These are phyloP conservation scores for Lachnellula hyalina DNA, from an alignment of 2,329 filamentous ascomycete species.

Conservation along the genomic window DNA sequence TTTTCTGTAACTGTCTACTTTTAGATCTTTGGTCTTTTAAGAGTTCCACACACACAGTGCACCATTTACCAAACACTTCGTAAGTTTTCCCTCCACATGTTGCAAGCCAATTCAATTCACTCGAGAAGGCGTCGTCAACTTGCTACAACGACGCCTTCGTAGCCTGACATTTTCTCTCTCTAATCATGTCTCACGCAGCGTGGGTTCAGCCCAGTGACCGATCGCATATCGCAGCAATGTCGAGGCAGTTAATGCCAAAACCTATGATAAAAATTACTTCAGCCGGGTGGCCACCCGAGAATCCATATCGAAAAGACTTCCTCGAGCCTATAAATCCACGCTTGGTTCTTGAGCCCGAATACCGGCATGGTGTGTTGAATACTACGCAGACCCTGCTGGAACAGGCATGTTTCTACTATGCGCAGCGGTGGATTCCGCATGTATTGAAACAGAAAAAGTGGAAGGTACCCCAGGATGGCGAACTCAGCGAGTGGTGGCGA, in stretches of 20 bases:
- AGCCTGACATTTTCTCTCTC: background rate
- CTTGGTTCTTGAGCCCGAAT: background rate
- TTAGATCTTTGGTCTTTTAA: too few relatives aligned
- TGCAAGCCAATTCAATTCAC: background rate
- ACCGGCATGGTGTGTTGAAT: background rate
- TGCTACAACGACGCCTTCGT: background rate
- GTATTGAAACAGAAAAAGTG: background rate
- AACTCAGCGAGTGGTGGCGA: slow-evolving; percentile 4
- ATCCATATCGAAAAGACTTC: background rate
- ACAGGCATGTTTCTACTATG: slow-evolving; percentile 3
- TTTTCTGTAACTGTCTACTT: too few relatives aligned
- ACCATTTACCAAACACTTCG: background rate
- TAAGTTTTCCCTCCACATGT: background rate
- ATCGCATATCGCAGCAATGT: too few relatives aligned
- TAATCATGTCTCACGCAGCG: background rate
- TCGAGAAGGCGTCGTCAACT: background rate
- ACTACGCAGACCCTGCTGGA: slow-evolving; percentile 2
- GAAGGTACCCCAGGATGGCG: slow-evolving; percentile 2
- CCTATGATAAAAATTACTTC: too few relatives aligned
- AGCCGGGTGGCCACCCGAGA: background rate
- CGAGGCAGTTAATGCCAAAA: background rate
- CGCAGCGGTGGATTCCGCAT: background rate
- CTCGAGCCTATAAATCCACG: background rate
- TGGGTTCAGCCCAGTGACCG: background rate
- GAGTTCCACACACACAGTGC: background rate